Base-by-base conservation (phyloP, 176 grass and related monocot genomes). In the Triticum timopheevii region DNA sequence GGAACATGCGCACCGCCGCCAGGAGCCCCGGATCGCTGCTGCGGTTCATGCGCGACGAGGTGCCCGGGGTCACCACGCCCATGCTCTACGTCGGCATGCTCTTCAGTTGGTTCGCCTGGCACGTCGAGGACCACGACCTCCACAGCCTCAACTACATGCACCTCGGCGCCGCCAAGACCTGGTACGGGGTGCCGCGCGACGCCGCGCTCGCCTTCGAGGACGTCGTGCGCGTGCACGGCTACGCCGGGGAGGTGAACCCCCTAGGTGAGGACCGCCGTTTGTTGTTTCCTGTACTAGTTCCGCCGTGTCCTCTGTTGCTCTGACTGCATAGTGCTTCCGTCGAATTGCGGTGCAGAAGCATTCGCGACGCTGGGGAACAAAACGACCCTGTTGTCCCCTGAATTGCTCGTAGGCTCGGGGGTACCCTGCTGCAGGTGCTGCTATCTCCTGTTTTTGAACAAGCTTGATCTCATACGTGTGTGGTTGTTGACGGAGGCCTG, bases 91-190 rank as follows among this genome's bases (percentile, higher is more conserved):
- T 99, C 44, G 94, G 73, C 68, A 94, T 92, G 90, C 84, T 94
- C 88, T 99, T 99, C 85, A 94, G 92, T 52, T 99, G 97, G 97
- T 99, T 94, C 89, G 94, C 97, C 2, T 99, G 97, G 97, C 92
- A 96, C 85, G 90, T 96, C 23, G 92, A 99, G 87, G 94, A 99
- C 88, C 97, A 99, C 78, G 92, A 99, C 71, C 83, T 99, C 42
- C 94, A 99, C 40, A 94, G 94, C 82, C 58, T 99, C 65, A 95
- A 99, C 80, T 99, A 99, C 88, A 64, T 99, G 85, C 97, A 99
- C 56, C 87, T 87, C 70, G 97, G 97, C 2, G 85, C 90, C 3
- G 85, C 88, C 44, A 99, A 89, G 87, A 99, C 90, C 13, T 99
- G 97, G 97, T 99, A 99, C 35, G 94, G 87, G 5, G 85, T 99